Evolutionary conservation across 1,284 basidiomycete species (phyloP).

Genomic region (Rhodotorula sp.): DNA sequence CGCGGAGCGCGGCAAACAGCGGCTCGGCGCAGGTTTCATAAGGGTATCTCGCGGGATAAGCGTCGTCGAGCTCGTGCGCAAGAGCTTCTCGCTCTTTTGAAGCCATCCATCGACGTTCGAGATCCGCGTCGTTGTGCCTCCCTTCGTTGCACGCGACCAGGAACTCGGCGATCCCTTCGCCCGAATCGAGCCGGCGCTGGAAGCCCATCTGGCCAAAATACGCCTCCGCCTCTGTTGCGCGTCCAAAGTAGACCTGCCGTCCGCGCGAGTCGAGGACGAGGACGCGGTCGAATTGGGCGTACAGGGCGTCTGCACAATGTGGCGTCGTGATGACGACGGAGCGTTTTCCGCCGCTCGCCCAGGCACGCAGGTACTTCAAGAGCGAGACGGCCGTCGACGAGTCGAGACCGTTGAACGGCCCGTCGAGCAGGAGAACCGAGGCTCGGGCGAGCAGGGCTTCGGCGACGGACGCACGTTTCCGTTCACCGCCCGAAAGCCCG

Average conservation of each 20-base stretch:
- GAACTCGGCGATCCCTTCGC: constrained; percentile 76
- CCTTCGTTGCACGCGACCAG: constrained; percentile 69
- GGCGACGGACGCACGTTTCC: constrained; percentile 57
- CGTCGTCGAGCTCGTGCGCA: constrained; percentile 59
- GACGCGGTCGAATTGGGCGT: constrained; percentile 60
- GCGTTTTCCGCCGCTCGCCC: constrained; percentile 58
- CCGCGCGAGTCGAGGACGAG: constrained; percentile 69
- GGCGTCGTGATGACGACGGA: constrained; percentile 55
- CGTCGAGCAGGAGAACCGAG: constrained; percentile 44
- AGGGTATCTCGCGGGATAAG: constrained; percentile 62
- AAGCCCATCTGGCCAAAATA: constrained; percentile 74
- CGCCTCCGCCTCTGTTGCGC: constrained; percentile 64
- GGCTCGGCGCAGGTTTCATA: constrained; percentile 55
- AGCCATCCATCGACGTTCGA: constrained; percentile 65
- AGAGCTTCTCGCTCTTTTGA: constrained; percentile 59
- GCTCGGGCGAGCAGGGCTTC: constrained; percentile 55
- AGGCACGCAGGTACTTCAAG: constrained; percentile 56
- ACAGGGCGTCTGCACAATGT: constrained; percentile 61
- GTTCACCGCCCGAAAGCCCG: constrained; percentile 59
- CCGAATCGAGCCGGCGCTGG: constrained; percentile 46
- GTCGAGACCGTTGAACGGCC: constrained; percentile 71
- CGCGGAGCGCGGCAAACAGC: constrained; percentile 21
- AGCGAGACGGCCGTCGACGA: constrained; percentile 60
- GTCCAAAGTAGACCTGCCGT: constrained; percentile 75
- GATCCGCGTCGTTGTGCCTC: constrained; percentile 67